phyloP scores from a whole-genome alignment of 1,139 yeast species.

The Sugiyamaella japonica region DNA sequence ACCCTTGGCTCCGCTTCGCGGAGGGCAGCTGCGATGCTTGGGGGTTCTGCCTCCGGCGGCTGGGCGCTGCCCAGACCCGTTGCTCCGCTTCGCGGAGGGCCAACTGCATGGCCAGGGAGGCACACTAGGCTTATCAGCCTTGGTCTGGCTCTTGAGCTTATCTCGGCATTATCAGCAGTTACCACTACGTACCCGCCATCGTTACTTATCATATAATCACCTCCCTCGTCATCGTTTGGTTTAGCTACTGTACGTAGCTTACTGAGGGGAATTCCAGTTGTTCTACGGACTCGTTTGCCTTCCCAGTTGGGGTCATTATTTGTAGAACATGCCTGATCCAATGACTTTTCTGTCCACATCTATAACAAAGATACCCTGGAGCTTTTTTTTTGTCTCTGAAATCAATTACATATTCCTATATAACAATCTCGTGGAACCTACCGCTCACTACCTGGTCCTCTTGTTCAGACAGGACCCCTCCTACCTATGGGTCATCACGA shows the following conservation, averaged over 20 bases:
- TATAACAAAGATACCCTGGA: constrained; percentile 90
- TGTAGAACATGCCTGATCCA: constrained; percentile 97
- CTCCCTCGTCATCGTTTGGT: constrained; percentile 56
- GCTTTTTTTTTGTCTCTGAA: too few relatives aligned
- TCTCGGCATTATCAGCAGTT: constrained; percentile 83
- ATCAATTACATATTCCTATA: too few relatives aligned
- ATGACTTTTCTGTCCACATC: constrained; percentile 96
- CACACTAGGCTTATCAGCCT: constrained; percentile 49
- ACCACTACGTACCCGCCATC: constrained; percentile 96
- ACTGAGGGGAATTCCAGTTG: constrained; percentile 96
- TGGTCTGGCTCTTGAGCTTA: constrained; percentile 46
- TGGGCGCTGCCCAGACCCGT: neutral
- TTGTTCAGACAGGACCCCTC: too few relatives aligned
- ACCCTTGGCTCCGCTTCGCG: too few relatives aligned
- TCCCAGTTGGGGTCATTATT: constrained; percentile 91
- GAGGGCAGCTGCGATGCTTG: too few relatives aligned
- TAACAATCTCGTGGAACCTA: too few relatives aligned
- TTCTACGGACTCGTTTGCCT: constrained; percentile 83
- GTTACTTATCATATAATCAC: constrained; percentile 85
- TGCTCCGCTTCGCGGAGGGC: neutral
- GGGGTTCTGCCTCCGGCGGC: too few relatives aligned
- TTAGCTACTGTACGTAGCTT: constrained; percentile 81
- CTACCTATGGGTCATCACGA: too few relatives aligned
- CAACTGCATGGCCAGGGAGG: constrained; percentile 30
- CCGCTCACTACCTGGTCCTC: too few relatives aligned